Conservation (phyloP, 495 filamentous ascomycete species). For the Xylaria bambusicola region DNA sequence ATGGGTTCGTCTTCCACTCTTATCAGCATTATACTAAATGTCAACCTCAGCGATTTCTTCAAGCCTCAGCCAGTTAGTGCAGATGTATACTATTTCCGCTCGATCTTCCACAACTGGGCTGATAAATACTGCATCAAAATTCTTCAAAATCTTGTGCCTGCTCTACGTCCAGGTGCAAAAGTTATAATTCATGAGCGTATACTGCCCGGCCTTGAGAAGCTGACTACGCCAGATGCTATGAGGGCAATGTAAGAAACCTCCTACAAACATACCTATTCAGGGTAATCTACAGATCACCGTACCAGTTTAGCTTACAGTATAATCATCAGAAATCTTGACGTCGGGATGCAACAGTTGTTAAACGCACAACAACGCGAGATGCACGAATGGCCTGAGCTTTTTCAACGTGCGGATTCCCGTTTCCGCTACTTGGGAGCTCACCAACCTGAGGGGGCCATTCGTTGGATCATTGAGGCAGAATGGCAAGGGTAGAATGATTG, state of each 20-base stretch:
- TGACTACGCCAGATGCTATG: no score
- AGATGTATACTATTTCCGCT: conserved; percentile 53
- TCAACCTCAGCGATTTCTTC: no score
- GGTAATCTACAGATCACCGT: no score
- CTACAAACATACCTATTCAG: no score
- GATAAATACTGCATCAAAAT: conserved; percentile 42
- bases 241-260: no score
- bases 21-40: no score
- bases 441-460: conserved; percentile 16
- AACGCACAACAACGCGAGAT: conserved; percentile 23
- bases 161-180: conserved; percentile 36
- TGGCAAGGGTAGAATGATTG: conserved; percentile 26
- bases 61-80: no score
- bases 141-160: conserved; percentile 39
- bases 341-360: background rate
- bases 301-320: no score
- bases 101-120: conserved; percentile 52
- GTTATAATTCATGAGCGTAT: conserved; percentile 46
- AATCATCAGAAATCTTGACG: no score
- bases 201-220: no score
- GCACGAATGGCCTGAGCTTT: conserved; percentile 25
- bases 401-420: conserved; percentile 19
- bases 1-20: no score
- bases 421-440: conserved; percentile 23
- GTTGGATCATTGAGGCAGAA: conserved; percentile 27